Percentiles rank a stretch among this genome's conserved stretches.
Evolutionary conservation across 2,329 filamentous ascomycete species (phyloP).

Genomic region (Exophiala xenobiotica): DNA sequence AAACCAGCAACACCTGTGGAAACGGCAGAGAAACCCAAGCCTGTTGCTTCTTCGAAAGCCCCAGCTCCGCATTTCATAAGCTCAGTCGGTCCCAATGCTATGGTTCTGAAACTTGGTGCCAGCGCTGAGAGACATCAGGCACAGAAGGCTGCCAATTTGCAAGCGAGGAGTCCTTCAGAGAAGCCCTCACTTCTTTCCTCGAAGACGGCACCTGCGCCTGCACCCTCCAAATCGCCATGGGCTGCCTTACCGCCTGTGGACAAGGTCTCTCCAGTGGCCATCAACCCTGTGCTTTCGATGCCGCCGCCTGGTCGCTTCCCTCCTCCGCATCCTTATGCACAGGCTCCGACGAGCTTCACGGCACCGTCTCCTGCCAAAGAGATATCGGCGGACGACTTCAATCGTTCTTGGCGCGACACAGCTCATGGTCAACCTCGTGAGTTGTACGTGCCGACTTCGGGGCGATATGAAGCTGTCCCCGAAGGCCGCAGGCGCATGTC

Average conservation of each 20-base stretch:
- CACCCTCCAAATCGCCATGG: constrained; percentile 87
- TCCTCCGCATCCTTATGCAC: constrained; percentile 55
- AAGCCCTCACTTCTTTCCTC: constrained; percentile 51
- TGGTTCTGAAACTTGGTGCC: constrained; percentile 49
- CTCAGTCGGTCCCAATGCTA: constrained; percentile 51
- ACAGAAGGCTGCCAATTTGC: constrained; percentile 42
- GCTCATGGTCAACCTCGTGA: constrained; percentile 65
- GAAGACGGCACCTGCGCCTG: constrained; percentile 50
- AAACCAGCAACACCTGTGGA: constrained; percentile 29
- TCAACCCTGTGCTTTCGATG: constrained; percentile 53
- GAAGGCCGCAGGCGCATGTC: constrained; percentile 70
- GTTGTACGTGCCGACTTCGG: constrained; percentile 92
- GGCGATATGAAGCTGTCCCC: constrained; percentile 82
- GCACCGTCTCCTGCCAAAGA: constrained; percentile 67
- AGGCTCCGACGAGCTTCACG: constrained; percentile 71
- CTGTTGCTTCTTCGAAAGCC: constrained; percentile 28
- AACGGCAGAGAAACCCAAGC: constrained; percentile 30
- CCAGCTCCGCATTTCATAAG: constrained; percentile 40
- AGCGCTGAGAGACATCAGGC: constrained; percentile 46
- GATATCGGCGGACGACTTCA: constrained; percentile 92
- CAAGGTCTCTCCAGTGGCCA: constrained; percentile 67
- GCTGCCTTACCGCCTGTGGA: constrained; percentile 82
- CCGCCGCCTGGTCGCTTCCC: constrained; percentile 51
- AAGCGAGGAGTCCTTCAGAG: constrained; percentile 36
- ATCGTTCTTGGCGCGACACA: constrained; percentile 77